phyloP scores from a whole-genome alignment of 2,329 filamentous ascomycete species.

The Fusarium subtropicale region DNA sequence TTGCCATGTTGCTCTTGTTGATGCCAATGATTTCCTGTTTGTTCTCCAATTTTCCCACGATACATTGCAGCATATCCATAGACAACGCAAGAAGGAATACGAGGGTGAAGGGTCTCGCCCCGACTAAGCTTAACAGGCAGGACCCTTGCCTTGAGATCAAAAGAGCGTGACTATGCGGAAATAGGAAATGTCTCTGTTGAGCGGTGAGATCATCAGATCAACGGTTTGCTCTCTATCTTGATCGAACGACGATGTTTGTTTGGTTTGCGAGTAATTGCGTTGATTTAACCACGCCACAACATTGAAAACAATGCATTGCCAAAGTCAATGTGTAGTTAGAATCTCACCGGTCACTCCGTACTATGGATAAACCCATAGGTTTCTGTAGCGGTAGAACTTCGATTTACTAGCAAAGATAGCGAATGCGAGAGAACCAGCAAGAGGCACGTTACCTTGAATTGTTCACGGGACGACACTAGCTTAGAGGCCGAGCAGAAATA shows the following conservation, averaged over 20 bases:
- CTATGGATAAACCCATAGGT: background rate
- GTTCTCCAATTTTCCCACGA: conserved; percentile 4
- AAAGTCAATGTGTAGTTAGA: background rate
- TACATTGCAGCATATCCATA: conserved; percentile 14
- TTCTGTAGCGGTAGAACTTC: background rate
- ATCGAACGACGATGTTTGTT: conserved; percentile 1
- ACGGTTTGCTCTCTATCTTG: background rate
- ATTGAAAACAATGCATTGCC: background rate
- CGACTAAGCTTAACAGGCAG: conserved; percentile 18
- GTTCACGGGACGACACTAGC: conserved; percentile 23
- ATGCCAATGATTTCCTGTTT: conserved; percentile 17
- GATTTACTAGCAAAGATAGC: background rate
- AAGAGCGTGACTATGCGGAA: background rate
- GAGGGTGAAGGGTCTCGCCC: conserved; percentile 23
- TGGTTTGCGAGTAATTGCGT: background rate
- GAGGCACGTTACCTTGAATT: conserved; percentile 34
- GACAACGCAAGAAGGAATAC: conserved; percentile 38
- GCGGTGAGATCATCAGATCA: conserved; percentile 39
- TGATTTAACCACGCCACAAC: background rate
- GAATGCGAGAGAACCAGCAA: conserved; percentile 3
- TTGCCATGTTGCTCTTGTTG: background rate
- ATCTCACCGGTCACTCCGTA: conserved; percentile 12
- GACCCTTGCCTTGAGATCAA: conserved; percentile 17
- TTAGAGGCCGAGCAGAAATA: conserved; percentile 35
- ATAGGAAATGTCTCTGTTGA: background rate